phyloP scores from a whole-genome alignment of 306 rosid genomes.

The Cicer pinnatifidum region DNA sequence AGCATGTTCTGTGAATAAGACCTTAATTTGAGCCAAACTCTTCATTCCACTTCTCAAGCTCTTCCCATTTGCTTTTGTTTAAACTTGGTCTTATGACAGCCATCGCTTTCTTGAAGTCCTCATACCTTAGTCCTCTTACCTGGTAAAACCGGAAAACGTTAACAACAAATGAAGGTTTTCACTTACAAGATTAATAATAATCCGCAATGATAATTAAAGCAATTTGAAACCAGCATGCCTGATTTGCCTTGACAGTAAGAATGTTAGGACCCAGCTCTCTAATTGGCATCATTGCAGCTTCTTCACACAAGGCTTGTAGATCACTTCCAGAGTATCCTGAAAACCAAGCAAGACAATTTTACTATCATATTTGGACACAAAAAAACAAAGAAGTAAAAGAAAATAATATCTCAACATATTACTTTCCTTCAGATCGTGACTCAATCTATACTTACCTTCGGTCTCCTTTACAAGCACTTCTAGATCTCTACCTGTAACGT shows the following conservation, averaged over 20 bases:
- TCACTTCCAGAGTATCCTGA: conserved; percentile 98
- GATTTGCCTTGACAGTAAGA: conserved; percentile 81
- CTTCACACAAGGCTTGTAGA: conserved; percentile 98
- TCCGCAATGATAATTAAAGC: background rate
- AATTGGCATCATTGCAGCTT: conserved; percentile 99
- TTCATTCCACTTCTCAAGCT: conserved; percentile 85
- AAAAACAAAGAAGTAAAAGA: background rate
- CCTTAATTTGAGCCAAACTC: conserved; percentile 87
- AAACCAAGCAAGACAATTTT: conserved; percentile 29
- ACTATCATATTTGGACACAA: background rate
- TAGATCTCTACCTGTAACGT: conserved; percentile 70
- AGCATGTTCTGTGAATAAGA: conserved; percentile 21
- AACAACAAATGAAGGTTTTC: background rate
- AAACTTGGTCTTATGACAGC: conserved; percentile 83
- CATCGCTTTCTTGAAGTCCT: conserved; percentile 86
- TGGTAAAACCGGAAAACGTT: conserved; percentile 26
- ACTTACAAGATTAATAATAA: conserved; percentile 7
- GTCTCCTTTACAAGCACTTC: conserved; percentile 84
- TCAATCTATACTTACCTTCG: conserved; percentile 59
- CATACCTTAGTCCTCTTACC: conserved; percentile 78
- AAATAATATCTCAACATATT: conserved; percentile 26
- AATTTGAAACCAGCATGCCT: conserved; percentile 57
- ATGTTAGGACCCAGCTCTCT: conserved; percentile 89
- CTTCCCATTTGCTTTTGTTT: conserved; percentile 93
- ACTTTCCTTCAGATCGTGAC: conserved; percentile 13